A percentile compares a stretch with the other conserved stretches of the same genome.
Evolutionary conservation across 192 early-diverging fungal genomes (phyloP).

Genomic region (Coemansia sp.): DNA sequence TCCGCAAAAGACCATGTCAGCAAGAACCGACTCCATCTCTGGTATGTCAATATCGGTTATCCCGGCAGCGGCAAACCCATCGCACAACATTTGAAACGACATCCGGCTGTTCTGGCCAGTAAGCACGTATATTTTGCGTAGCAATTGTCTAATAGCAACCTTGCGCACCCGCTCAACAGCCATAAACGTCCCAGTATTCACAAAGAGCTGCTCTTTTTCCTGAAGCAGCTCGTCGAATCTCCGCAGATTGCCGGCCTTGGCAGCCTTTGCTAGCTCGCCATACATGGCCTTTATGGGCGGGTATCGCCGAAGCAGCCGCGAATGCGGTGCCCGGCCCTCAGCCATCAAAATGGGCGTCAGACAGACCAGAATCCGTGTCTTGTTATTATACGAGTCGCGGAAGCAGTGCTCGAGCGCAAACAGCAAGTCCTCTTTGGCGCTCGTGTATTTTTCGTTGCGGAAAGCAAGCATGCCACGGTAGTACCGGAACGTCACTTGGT

Average conservation of each 20-base stretch:
- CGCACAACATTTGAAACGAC: slow-evolving; percentile 60
- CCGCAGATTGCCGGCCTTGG: slow-evolving; percentile 69
- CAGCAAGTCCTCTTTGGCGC: slow-evolving; percentile 54
- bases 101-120: slow-evolving; percentile 59
- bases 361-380: slow-evolving; percentile 75
- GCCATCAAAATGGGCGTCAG: slow-evolving; percentile 79
- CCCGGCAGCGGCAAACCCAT: slow-evolving; percentile 64
- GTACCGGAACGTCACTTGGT: slow-evolving; percentile 84
- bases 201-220: slow-evolving; percentile 59
- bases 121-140: slow-evolving; percentile 71
- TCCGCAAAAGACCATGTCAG: slow-evolving; percentile 83
- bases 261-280: slow-evolving; percentile 62
- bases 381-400: slow-evolving; percentile 39
- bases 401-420: slow-evolving; percentile 54
- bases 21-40: slow-evolving; percentile 85
- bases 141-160: slow-evolving; percentile 72
- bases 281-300: slow-evolving; percentile 64
- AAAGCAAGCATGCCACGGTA: slow-evolving; percentile 87
- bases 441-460: slow-evolving; percentile 74
- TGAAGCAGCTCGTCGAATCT: slow-evolving; percentile 69
- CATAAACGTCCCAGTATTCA: slow-evolving; percentile 72
- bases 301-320: slow-evolving; percentile 62
- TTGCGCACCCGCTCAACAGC: slow-evolving; percentile 75
- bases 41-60: slow-evolving; percentile 55
- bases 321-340: slow-evolving; percentile 67